Base-by-base conservation (phyloP, 2,329 filamentous ascomycete species). In the Nothomitra cinnamomea region DNA sequence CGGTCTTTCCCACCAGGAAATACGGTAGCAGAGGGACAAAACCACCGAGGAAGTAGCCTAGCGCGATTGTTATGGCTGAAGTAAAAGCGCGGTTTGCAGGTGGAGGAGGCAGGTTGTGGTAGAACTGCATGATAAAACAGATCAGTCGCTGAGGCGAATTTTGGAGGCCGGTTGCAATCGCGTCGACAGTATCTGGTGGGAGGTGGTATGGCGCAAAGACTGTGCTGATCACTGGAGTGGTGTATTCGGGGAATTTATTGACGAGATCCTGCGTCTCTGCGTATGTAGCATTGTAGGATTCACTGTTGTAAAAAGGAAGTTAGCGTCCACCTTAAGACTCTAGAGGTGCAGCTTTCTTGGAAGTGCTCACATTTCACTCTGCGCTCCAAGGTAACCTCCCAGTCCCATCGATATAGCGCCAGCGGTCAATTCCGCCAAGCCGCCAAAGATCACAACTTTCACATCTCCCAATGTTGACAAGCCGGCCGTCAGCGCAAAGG, bases 381-480 rank as follows among this genome's bases (percentile, higher is more conserved):
- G 69, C 25, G 80, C 81, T 7, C 82, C 83, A 1, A 88, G 71
- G 63, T 84, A 87, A 5, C 80, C 83, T 22, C 84, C 83, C 4
- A 88, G 70, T 1, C 84, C 84, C 85, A 88, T 88, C 53, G 77
- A 83, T 59, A 88, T 86, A 59, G 81, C 79, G 17, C 85, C 84
- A 0, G 82, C 81, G 62, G 85, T 83, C 50, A 88, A 73, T 69
- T 88, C 84, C 3, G 84, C 84, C 28, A 86, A 70, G 5, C 84
- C 84, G 52, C 81, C 84, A 58, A 83, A 78, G 55, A 90, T 78
- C 58, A 84, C 80, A 2, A 83, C 75, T 50, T 73, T 75, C 32
- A 79, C 80, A 62, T 78, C 72, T n/a, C 80, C 80, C 47, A 84
- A 69, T 51, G 74, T 75, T 1, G 78, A 81, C 1, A 89, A 72